Evolutionary conservation across 495 filamentous ascomycete genomes (phyloP).

Genomic region (Annulohypoxylon stygium): DNA sequence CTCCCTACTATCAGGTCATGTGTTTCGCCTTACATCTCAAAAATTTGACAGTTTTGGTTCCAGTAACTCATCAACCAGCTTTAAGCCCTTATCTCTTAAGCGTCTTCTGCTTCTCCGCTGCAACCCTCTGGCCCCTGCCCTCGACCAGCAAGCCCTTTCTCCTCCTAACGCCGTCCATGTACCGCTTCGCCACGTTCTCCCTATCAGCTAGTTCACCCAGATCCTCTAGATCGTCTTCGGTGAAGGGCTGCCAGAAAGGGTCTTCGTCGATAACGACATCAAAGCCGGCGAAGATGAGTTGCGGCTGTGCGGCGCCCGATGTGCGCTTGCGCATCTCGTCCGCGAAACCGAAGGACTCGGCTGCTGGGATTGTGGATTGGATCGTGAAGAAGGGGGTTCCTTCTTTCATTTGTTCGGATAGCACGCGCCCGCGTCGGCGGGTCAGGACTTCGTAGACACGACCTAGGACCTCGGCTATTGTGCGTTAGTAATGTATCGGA

Average conservation of each 20-base stretch:
- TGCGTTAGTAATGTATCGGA: constrained; percentile 19
- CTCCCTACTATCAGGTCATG: no score
- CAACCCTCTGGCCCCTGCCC: constrained; percentile 71
- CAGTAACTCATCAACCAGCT: background rate
- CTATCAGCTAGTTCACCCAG: constrained; percentile 90
- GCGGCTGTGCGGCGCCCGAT: constrained; percentile 88
- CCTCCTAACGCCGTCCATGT: constrained; percentile 88
- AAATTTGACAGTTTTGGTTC: no score
- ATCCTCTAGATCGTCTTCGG: constrained; percentile 97
- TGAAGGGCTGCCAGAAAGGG: constrained; percentile 97
- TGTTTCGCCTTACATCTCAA: no score
- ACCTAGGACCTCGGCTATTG: constrained; percentile 88
- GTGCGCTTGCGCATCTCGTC: constrained; percentile 97
- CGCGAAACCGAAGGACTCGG: constrained; percentile 94
- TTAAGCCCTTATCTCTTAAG: constrained; percentile 70
- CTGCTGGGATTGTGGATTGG: constrained; percentile 84
- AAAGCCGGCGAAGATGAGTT: constrained; percentile 92
- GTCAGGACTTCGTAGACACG: constrained; percentile 95
- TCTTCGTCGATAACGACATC: constrained; percentile 87
- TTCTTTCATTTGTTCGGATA: constrained; percentile 91
- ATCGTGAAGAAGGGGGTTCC: constrained; percentile 98
- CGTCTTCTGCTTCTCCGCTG: constrained; percentile 98
- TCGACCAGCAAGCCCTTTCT: constrained; percentile 89
- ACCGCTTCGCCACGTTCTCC: constrained; percentile 95
- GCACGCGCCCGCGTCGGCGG: constrained; percentile 87